Base-by-base conservation (phyloP, 108 stramenopile genomes). In the Cyclotella distinguenda region DNA sequence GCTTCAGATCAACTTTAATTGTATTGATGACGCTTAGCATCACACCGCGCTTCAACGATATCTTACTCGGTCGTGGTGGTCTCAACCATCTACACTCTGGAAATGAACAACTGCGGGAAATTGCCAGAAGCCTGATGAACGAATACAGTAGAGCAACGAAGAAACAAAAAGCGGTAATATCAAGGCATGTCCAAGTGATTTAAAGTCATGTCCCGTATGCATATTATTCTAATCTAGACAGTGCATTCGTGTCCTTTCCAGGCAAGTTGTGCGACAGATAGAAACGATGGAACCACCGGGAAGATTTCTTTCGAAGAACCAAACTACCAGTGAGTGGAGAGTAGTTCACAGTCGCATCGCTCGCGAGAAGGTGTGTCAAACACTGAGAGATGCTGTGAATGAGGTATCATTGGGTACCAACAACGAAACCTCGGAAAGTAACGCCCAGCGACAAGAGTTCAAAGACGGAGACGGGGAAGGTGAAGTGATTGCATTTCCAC, bases 351-450 rank as follows among this genome's bases (percentile, higher is more conserved):
- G 86, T 26, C 63, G 72, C 2, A 66, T 80, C 33, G 91, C 91
- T 1, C 58, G 88, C 11, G 91, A 93, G 61, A 89, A 89, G 59
- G 76, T 86, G 22, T 79, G 79, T 32, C 91, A 89, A 70, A 54
- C 64, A 18, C 53, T 93, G 32, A 79, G 91, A 33, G 91, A 93
- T 82, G 88, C 91, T 8, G 85, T 86, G 15, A 58, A 79, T 28
- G 49, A 58, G 12, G 32, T n/a, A n/a, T n/a, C 58, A 10, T 47
- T 22, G 12, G 48, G 21, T 44, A 6, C 28, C 21, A 27, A 35
- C 22, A 44, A 8, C 38, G 38, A 22, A 6, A 19, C 8, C 35
- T 46, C 26, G 13, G 28, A 56, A 31, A 44, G 38, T 10, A 26
- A 59, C 26, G 55, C 3, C 19, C 8, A 7, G 4, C 3, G 36